These are phyloP conservation scores for Tritrichomonas foetus DNA, from an alignment of 208 protist genomes.

Conservation along the genomic window DNA sequence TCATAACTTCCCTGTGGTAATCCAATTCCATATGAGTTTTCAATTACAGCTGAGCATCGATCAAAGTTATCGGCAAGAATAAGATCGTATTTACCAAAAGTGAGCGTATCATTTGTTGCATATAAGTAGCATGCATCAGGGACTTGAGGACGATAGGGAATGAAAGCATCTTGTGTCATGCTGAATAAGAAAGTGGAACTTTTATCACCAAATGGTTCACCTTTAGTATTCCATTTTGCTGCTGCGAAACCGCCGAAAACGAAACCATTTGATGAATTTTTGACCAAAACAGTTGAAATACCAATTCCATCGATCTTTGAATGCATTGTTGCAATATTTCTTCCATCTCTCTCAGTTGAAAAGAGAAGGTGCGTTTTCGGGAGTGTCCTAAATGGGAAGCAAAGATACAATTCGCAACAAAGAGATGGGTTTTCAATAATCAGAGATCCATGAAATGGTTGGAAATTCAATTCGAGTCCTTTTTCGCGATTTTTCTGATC, in stretches of 20 bases:
- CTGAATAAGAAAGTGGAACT: background rate
- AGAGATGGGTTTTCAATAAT: background rate
- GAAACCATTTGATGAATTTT: background rate
- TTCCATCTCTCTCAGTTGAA: slow-evolving; percentile 20
- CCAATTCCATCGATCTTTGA: background rate
- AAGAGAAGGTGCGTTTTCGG: background rate
- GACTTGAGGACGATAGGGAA: background rate
- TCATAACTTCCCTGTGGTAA: background rate
- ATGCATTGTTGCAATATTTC: background rate
- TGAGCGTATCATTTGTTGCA: background rate
- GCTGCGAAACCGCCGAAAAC: slow-evolving; percentile 17
- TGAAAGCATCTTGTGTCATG: background rate
- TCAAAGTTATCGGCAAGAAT: background rate
- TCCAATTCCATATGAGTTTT: background rate
- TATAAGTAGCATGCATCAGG: background rate
- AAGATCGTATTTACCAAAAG: background rate
- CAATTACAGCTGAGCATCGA: background rate
- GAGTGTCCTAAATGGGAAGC: background rate
- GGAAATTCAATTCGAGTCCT: background rate
- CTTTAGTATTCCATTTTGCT: slow-evolving; percentile 4
- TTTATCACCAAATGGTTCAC: background rate
- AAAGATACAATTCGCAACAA: background rate
- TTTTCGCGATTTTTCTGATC: background rate
- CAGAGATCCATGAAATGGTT: background rate
- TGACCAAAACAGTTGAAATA: background rate